Conservation (phyloP, 257 asterid species). For the Marsdenia floribunda region DNA sequence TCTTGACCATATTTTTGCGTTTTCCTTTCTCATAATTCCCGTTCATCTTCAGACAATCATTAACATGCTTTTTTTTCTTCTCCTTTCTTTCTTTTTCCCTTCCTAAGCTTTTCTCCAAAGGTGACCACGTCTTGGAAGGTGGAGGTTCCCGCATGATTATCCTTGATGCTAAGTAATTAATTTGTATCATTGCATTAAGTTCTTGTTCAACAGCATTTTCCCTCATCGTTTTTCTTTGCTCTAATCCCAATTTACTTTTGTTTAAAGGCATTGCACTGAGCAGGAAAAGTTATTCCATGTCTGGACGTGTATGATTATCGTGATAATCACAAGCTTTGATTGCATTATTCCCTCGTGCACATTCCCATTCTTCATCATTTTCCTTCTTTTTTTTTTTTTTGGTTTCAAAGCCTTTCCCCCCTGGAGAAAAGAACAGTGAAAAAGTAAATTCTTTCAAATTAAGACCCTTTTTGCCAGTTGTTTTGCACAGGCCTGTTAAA, state of each 20-base stretch:
- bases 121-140: constrained; percentile 9
- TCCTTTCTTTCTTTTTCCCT: constrained; percentile 7
- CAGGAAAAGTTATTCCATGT: constrained; percentile 11
- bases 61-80: constrained; percentile 2
- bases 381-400: neutral
- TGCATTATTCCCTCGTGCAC: neutral
- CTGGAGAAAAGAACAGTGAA: neutral
- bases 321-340: neutral
- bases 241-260: constrained; percentile 1
- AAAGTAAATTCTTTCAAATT: neutral
- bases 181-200: constrained; percentile 9
- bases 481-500: neutral
- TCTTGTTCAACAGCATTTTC: constrained; percentile 10
- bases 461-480: neutral
- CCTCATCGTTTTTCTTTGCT: neutral
- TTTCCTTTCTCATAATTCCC: constrained; percentile 8
- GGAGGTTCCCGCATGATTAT: constrained; percentile 6
- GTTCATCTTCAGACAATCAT: constrained; percentile 17
- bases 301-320: constrained; percentile 5
- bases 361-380: neutral
- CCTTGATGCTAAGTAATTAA: neutral
- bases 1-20: constrained; percentile 23
- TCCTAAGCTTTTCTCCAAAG: constrained; percentile 24
- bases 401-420: neutral
- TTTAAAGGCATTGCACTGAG: neutral